Evolutionary conservation across 2,329 filamentous ascomycete genomes (phyloP), one percentile per base, ranked within the genome.

Genomic region (Orbilia oligospora): DNA sequence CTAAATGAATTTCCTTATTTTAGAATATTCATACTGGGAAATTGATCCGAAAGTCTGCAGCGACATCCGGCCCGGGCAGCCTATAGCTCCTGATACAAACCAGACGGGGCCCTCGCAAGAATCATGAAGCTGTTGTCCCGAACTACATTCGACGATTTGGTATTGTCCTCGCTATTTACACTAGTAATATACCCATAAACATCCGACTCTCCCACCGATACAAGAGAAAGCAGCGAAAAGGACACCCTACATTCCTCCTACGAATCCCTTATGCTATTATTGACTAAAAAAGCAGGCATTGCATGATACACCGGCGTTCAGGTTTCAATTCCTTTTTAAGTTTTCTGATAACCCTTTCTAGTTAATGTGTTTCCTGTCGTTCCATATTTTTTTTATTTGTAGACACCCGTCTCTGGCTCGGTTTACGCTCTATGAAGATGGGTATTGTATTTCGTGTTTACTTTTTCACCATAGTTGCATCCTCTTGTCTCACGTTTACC

Each of bases 281-380:
- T 30, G 18, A 38, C 4, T 10, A n/a, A 33, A 33, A 46, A 46
- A 69, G 33, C n/a, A 33, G 56, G 55, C 33, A 71, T 66, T 66
- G 70, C 70, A 73, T 73, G 48, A 49, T 73, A 67, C 16, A 58
- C 36, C 33, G 70, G 61, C 70, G 70, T 73, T 72, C 49, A 14
- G 30, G 30, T 20, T 22, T 58, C 53, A 1, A 38, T 38, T 20
- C 10, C 8, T 36, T 56, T 36, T 16, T 53, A n/a, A n/a, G n/a
- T n/a, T n/a, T n/a, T n/a, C n/a, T n/a, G n/a, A 33, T 16, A 46
- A 46, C 44, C 24, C 24, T 6, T 9, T 41, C 16, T 14, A 41
- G 14, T 5, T 41, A 41, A n/a, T 30, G 27, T 30, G 3, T 30
- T 30, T 55, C 14, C 14, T 30, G n/a, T 18, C 8, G 8, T 3